phyloP scores from a whole-genome alignment of 495 filamentous ascomycete species.

The Penicillium longicatenatum region DNA sequence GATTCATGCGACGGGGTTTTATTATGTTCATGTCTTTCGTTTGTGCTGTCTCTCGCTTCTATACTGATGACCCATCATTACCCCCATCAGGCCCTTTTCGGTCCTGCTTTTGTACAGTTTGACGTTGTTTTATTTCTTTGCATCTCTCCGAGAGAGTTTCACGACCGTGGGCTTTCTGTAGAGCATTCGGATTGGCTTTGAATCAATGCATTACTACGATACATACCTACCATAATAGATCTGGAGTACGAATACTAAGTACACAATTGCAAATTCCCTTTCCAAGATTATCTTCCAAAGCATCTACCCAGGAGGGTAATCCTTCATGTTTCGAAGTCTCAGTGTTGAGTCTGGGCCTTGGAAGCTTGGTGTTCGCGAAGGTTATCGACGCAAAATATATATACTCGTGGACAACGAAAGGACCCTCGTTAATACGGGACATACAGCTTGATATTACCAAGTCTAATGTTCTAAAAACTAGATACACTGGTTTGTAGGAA shows the following conservation, averaged over 20 bases:
- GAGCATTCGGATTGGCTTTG: conserved; percentile 18
- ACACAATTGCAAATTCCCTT: background rate
- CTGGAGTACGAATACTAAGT: background rate
- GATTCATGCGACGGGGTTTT: conserved; percentile 33
- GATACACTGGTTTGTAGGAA: background rate
- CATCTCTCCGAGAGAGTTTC: conserved; percentile 27
- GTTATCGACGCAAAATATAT: no score
- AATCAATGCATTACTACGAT: conserved; percentile 17
- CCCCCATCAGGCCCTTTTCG: conserved; percentile 13
- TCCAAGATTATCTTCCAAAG: background rate
- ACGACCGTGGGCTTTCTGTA: conserved; percentile 19
- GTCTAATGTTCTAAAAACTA: no score
- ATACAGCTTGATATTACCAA: no score
- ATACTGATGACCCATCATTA: conserved; percentile 22
- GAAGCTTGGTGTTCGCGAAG: no score
- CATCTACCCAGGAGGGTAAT: background rate
- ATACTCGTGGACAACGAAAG: no score
- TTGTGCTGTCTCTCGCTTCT: conserved; percentile 20
- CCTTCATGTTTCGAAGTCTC: no score
- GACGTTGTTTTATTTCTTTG: conserved; percentile 22
- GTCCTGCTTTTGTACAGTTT: conserved; percentile 32
- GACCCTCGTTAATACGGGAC: no score
- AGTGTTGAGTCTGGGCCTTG: no score
- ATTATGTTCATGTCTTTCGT: conserved; percentile 28
- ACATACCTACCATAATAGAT: background rate